Evolutionary conservation across 2,329 filamentous ascomycete genomes (phyloP).

Genomic region (Colletotrichum sidae): DNA sequence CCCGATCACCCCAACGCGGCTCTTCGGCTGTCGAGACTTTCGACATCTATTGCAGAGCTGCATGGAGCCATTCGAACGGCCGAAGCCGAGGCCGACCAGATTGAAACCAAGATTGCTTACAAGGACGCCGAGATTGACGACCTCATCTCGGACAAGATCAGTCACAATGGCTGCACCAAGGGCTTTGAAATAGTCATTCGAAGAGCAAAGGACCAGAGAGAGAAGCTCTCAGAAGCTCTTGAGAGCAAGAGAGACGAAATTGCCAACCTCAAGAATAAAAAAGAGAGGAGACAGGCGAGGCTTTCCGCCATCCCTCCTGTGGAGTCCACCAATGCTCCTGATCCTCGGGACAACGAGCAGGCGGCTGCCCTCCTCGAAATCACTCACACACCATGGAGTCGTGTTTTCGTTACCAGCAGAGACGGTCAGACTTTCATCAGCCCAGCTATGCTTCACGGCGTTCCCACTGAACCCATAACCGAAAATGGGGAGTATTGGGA

Average conservation of each 20-base stretch:
- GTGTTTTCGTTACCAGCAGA: slow-evolving; percentile 31
- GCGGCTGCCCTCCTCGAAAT: slow-evolving; percentile 22
- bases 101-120: slow-evolving; percentile 23
- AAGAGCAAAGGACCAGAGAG: neutral
- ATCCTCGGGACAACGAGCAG: slow-evolving; percentile 19
- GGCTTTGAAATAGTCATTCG: slow-evolving; percentile 15
- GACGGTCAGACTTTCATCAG: slow-evolving; percentile 41
- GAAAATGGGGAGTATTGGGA: slow-evolving; percentile 48
- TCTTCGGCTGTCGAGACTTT: slow-evolving; percentile 3
- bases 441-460: slow-evolving; percentile 42
- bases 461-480: slow-evolving; percentile 43
- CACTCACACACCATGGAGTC: slow-evolving; percentile 31
- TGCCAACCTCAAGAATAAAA: slow-evolving; percentile 1
- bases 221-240: slow-evolving; percentile 2
- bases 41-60: slow-evolving; percentile 10
- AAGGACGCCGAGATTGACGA: slow-evolving; percentile 20
- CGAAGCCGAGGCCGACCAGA: slow-evolving; percentile 14
- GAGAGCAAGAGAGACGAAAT: slow-evolving; percentile 13
- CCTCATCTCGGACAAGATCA: slow-evolving; percentile 12
- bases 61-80: neutral
- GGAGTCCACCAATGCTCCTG: slow-evolving; percentile 16
- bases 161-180: neutral
- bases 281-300: slow-evolving; percentile 12
- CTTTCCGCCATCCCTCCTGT: slow-evolving; percentile 20
- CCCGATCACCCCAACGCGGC: neutral